Evolutionary conservation across 148 eudicot species (phyloP), one percentile per base, ranked within the genome.

Genomic region (Fagopyrum esculentum): DNA sequence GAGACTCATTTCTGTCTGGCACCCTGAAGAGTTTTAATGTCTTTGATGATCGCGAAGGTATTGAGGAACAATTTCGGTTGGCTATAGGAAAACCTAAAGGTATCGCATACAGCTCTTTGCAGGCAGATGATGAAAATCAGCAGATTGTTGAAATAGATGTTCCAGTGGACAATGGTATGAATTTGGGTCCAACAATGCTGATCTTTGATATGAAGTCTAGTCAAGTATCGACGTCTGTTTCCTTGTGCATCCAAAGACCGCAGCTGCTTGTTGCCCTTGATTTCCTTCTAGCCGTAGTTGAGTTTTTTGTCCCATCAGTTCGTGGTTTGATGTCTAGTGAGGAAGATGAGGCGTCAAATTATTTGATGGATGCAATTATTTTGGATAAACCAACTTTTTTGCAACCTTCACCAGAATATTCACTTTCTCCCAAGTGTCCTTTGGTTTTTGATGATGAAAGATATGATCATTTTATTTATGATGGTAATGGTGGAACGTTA

Each of bases 211-310:
- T 95, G 66, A 95, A 82, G 72, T 83, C 89, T 50, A 77, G 77
- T 79, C 84, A 88, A 74, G 48, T 74, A 45, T 86, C 84, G 4
- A 92, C 93, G 49, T 88, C 78, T 78, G 75, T 95, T 8, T 89
- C 88, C 82, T 73, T 95, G 68, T 86, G 93, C 78, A 71, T 92
- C 75, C 98, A 95, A 81, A 89, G 98, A 87, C 98, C 98, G 61
- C 98, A 90, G 57, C 80, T 95, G 81, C 97, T 95, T 51, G 98
- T 95, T 77, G 93, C 98, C 49, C 98, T 95, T 80, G 98, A 95
- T 80, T 95, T 95, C 79, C 88, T 95, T 59, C 75, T 95, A 75
- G 98, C 93, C 66, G 91, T 89, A 52, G 86, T 82, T 57, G 97
- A 95, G 78, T 95, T 92, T 85, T 95, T 95, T 84, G 96, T 89